Base-by-base conservation (phyloP, 805 yeast genomes). In the Kuraishia capsulata region DNA sequence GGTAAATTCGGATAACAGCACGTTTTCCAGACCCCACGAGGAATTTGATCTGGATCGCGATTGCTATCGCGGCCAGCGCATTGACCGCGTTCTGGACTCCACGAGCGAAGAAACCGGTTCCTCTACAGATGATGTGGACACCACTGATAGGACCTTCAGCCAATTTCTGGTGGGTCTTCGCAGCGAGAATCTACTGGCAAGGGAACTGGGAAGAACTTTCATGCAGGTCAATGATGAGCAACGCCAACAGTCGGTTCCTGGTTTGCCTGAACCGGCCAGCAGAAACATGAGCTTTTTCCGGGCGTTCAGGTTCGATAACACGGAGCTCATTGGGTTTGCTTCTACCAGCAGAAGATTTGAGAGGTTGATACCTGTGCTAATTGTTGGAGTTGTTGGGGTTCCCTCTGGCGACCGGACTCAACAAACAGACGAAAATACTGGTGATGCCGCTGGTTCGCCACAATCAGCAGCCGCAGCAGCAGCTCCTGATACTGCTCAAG, bases 271-370 rank as follows among this genome's bases (percentile, higher is more conserved):
- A 30, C 41, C 20, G 13, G 30, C 18, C 24, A 18, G 42, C 5
- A 43, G 47, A 38, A 45, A 42, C 23, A 50, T 53, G 54, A 53
- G 63, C 4, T 66, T 67, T 35, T 64, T 66, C 41, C 52, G 71
- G 28, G 73, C 72, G 0, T 67, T 66, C 41, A 50, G 71, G 39
- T 67, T 67, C 43, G 59, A 61, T 30, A 37, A 44, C 29, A 40
- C 51, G 14, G 34, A 42, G 20, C 50, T 42, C 10, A 37, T 44
- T 31, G 51, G 47, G 13, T 40, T 35, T 26, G 17, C 33, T 35
- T 39, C 30, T 28, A 16, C 45, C 11, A 33, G 42, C 3, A 29
- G 40, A 20, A 36, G 42, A 9, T 41, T 44, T 16, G 51, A 50
- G 30, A 33, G 48, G 14, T 37, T 48, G 37, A 47, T 54, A 2